Percentiles rank a stretch among this genome's conserved stretches.
phyloP scores from a whole-genome alignment of 108 stramenopile species.

The Pelagomonas calceolata region DNA sequence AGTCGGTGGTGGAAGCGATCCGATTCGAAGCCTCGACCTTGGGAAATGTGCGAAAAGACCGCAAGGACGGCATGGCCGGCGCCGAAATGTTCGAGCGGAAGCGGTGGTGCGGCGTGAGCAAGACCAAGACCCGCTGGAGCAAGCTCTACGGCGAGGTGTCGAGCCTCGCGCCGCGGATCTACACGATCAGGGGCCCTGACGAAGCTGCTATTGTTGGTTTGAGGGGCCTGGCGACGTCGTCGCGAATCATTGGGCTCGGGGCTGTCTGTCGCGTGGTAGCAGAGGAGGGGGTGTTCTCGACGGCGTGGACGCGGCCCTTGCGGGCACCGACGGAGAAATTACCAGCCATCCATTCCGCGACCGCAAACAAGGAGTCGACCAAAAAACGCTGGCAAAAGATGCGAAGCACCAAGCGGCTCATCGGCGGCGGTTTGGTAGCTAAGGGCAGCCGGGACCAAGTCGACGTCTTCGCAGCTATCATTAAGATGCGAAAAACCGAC shows the following conservation, averaged over 20 bases:
- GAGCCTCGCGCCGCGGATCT: not conserved
- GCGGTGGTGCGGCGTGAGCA: not conserved
- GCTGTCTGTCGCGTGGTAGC: not conserved
- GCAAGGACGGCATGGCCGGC: not conserved
- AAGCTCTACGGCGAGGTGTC: not conserved
- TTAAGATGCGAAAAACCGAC: not conserved
- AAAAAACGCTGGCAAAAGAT: too few species aligned
- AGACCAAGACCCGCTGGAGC: not conserved
- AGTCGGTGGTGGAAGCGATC: not conserved
- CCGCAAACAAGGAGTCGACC: too few species aligned
- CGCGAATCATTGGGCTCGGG: not conserved
- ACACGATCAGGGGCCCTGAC: not conserved
- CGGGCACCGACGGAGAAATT: too few species aligned
- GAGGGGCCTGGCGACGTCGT: not conserved
- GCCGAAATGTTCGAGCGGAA: not conserved
- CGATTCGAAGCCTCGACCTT: not conserved
- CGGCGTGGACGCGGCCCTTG: not conserved
- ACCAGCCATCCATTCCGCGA: not conserved
- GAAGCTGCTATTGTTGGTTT: not conserved
- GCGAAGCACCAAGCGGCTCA: too few species aligned
- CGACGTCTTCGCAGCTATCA: not conserved
- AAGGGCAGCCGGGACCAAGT: not conserved
- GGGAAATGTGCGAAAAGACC: not conserved
- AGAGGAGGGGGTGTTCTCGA: not conserved
- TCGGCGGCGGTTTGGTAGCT: not conserved